These are phyloP conservation scores for Orychophragmus violaceus DNA, from an alignment of 345 rosid species.

Conservation along the genomic window DNA sequence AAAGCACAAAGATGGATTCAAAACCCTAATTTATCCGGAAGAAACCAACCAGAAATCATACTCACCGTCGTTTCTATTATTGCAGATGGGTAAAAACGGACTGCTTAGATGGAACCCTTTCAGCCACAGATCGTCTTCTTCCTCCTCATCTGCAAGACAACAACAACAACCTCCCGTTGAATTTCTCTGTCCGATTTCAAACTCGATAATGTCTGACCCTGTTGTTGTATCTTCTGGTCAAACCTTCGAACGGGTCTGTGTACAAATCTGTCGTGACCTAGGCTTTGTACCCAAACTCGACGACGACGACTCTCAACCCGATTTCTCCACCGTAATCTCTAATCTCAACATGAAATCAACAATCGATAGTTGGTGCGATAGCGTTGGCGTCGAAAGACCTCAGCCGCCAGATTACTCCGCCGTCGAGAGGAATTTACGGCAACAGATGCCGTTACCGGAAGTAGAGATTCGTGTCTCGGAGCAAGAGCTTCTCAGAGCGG, in stretches of 20 bases:
- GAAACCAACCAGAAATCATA: background rate
- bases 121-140: conserved; percentile 30
- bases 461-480: conserved; percentile 57
- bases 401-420: conserved; percentile 40
- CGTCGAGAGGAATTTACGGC: conserved; percentile 42
- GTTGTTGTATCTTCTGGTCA: conserved; percentile 86
- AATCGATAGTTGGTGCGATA: conserved; percentile 57
- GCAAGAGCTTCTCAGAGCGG: conserved; percentile 51
- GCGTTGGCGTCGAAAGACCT: conserved; percentile 32
- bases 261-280: conserved; percentile 56
- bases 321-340: conserved; percentile 59
- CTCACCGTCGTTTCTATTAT: background rate
- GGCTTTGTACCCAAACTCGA: conserved; percentile 47
- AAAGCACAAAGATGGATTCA: background rate
- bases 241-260: conserved; percentile 62
- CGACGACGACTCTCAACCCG: conserved; percentile 43
- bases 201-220: conserved; percentile 67
- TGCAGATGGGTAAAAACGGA: conserved; percentile 58
- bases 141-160: conserved; percentile 5
- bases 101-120: conserved; percentile 64
- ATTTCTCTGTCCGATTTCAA: conserved; percentile 65
- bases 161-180: conserved; percentile 43
- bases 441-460: conserved; percentile 29
- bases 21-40: background rate
- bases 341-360: conserved; percentile 61